phyloP scores from a whole-genome alignment of 352 stramenopile species.

The Globisporangium echinulatum region DNA sequence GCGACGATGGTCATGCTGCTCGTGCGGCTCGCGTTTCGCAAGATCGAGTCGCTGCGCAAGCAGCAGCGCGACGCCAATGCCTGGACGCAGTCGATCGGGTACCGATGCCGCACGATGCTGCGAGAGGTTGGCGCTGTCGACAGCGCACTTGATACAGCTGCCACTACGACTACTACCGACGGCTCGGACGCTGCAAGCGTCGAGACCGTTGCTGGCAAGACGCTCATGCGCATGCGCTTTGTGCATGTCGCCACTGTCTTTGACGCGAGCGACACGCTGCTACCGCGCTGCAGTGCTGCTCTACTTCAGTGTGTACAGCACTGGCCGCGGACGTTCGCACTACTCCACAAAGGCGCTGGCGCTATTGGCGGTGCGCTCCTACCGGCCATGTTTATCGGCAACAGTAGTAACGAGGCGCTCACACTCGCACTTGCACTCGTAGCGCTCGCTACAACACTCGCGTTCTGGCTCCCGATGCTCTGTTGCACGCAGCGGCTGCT shows the following conservation, averaged over 20 bases:
- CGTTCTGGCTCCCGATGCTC: slow-evolving; percentile 1
- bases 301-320: neutral
- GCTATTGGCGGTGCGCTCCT: neutral
- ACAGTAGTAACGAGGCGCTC: too few species aligned
- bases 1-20: slow-evolving; percentile 14
- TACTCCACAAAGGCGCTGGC: neutral
- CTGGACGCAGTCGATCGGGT: slow-evolving; percentile 8
- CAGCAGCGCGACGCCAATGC: neutral
- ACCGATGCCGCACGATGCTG: slow-evolving; percentile 5
- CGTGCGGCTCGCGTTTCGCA: slow-evolving; percentile 3
- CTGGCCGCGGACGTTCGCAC: neutral
- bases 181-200: neutral
- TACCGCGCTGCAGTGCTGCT: neutral
- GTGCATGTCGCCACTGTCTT: neutral
- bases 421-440: too few species aligned
- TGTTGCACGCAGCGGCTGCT: slow-evolving; percentile 14
- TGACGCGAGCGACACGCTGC: neutral
- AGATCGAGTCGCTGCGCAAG: neutral
- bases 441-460: neutral
- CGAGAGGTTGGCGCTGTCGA: neutral
- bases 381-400: neutral
- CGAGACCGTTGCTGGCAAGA: neutral
- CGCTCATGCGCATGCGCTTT: slow-evolving; percentile 6
- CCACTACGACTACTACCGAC: neutral
- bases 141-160: too few species aligned